Base-by-base conservation (phyloP, 1,284 basidiomycete genomes). In the Pyrrhoderma noxium region DNA sequence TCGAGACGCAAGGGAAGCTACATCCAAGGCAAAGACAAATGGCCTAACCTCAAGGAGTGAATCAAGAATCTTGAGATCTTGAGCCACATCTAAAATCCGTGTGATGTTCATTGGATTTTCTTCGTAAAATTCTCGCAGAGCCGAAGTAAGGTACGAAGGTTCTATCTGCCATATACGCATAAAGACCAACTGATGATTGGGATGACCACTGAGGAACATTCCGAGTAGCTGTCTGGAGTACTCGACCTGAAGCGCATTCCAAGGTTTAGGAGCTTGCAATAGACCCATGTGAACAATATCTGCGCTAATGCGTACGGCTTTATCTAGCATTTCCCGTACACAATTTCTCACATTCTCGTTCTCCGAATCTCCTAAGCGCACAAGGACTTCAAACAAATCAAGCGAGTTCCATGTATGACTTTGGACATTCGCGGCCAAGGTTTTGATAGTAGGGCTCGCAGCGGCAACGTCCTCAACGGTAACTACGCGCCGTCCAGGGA, bases 181-280 rank as follows among this genome's bases (percentile, higher is more conserved):
- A 71, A 99, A 98, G 52, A 98, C 94, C 19, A 99, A 80, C 59
- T 95, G 90, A 60, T 95, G 90, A 58, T 93, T 93, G 5, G 93
- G 92, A 63, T 96, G 89, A 3, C 92, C 89, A 18, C 82, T 84
- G 44, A 99, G 75, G 73, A 99, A 98, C 81, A 94, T 89, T 41
- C 82, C 77, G 46, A 98, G 74, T 22, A 99, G 75, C 62, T 89
- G 89, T 48, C 86, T 80, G 14, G 89, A 84, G 66, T 98, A 90
- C 58, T 93, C 89, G 31, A 79, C 69, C 42, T 95, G 88, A 44
- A 93, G 85, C 16, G 85, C 80, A 58, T 87, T 91, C 86, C 94
- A 96, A 3, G 86, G 81, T 61, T 88, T 74, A 44, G 89, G 83
- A 42, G 94, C 85, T 72, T 94, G 90, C 49, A 96, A 76, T 37